These are phyloP conservation scores for Hippophae tibetana DNA, from an alignment of 306 rosid species.

Conservation along the genomic window DNA sequence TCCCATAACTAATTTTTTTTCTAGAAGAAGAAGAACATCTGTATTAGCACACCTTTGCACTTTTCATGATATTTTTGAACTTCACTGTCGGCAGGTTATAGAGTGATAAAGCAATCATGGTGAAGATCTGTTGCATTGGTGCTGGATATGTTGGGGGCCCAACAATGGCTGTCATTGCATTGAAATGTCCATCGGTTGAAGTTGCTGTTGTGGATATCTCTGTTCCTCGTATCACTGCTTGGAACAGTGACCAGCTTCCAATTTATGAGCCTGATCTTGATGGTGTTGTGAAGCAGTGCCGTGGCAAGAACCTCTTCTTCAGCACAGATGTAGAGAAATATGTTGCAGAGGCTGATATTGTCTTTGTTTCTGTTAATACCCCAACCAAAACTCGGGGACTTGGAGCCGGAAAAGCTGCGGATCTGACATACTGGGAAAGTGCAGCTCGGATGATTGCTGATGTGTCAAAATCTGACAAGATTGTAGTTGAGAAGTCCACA, in stretches of 20 bases:
- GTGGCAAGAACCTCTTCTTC: conserved; percentile 92
- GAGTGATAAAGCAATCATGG: conserved; percentile 50
- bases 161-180: conserved; percentile 95
- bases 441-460: conserved; percentile 96
- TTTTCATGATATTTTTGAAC: conserved; percentile 19
- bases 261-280: conserved; percentile 98
- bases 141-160: conserved; percentile 99
- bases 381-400: conserved; percentile 86
- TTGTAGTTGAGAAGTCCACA: conserved; percentile 90
- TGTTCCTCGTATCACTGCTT: conserved; percentile 65
- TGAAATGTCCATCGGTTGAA: conserved; percentile 76
- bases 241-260: conserved; percentile 95
- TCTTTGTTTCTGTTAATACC: conserved; percentile 89
- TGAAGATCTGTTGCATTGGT: conserved; percentile 99
- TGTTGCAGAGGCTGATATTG: conserved; percentile 79
- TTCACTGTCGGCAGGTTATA: conserved; percentile 30
- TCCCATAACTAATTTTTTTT: background rate
- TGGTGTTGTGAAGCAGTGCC: conserved; percentile 60
- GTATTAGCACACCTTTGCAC: conserved; percentile 1
- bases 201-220: conserved; percentile 92
- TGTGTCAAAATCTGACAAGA: conserved; percentile 80
- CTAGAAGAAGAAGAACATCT: background rate
- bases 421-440: conserved; percentile 93
- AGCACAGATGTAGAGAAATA: conserved; percentile 89
- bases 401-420: conserved; percentile 94